A percentile compares a stretch with the other conserved stretches of the same genome.
Evolutionary conservation across 139 green algal genomes (phyloP).

Genomic region (Chlorella sp.): DNA sequence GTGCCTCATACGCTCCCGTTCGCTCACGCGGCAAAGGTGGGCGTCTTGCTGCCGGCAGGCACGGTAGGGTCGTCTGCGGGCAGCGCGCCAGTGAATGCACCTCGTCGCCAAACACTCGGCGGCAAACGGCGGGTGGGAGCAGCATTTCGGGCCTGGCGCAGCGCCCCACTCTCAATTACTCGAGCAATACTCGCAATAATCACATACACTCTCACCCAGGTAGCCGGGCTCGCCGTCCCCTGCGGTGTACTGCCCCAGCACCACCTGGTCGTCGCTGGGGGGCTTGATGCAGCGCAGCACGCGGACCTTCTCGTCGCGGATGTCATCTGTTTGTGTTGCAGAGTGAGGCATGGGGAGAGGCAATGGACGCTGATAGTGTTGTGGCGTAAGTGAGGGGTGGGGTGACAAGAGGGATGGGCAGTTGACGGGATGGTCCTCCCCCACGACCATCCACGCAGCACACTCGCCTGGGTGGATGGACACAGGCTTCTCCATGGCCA

Average conservation of each 20-base stretch:
- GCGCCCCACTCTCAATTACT: too few species aligned
- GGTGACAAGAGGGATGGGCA: too few species aligned
- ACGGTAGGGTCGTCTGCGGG: conserved; percentile 84
- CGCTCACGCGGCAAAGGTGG: conserved; percentile 89
- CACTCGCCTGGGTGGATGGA: conserved; percentile 71
- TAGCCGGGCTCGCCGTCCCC: conserved; percentile 29
- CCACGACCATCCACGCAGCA: too few species aligned
- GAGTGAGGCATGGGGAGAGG: too few species aligned
- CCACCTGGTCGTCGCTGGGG: conserved; percentile 57
- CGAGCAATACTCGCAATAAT: neutral
- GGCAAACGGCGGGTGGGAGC: too few species aligned
- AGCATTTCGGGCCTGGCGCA: too few species aligned
- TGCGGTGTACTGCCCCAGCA: conserved; percentile 94
- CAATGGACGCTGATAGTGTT: too few species aligned
- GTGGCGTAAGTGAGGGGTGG: too few species aligned
- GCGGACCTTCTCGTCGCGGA: conserved; percentile 92
- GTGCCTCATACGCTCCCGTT: too few species aligned
- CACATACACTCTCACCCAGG: neutral
- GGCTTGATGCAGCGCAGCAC: conserved; percentile 83
- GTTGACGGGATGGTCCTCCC: too few species aligned
- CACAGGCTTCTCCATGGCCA: conserved; percentile 94
- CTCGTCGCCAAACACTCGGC: too few species aligned
- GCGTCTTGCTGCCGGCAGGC: conserved; percentile 70
- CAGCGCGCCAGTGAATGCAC: neutral
- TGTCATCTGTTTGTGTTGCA: too few species aligned